phyloP scores from a whole-genome alignment of 2,329 filamentous ascomycete species.

The Stagonosporopsis chrysanthemi region DNA sequence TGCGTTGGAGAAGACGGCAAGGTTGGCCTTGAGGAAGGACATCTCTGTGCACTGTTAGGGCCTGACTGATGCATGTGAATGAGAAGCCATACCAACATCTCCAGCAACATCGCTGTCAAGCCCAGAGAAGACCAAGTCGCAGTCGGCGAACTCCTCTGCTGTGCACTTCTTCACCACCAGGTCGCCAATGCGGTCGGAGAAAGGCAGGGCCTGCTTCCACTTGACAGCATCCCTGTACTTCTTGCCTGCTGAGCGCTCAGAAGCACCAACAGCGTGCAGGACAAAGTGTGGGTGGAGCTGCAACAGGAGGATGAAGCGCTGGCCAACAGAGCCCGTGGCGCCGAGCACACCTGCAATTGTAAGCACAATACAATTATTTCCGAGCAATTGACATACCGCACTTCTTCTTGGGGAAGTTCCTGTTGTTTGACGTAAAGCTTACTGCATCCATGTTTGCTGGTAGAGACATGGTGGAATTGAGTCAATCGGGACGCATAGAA shows the following conservation, averaged over 20 bases:
- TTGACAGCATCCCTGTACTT: conserved; percentile 91
- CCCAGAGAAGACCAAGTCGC: conserved; percentile 92
- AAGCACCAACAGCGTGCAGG: conserved; percentile 89
- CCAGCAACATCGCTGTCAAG: conserved; percentile 92
- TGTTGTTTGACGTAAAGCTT: conserved; percentile 50
- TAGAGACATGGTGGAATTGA: conserved; percentile 26
- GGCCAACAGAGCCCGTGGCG: conserved; percentile 91
- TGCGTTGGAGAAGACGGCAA: conserved; percentile 95
- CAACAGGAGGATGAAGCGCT: conserved; percentile 93
- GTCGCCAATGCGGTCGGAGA: conserved; percentile 77
- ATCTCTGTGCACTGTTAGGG: conserved; percentile 63
- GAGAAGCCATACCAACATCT: conserved; percentile 74
- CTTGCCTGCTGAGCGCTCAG: conserved; percentile 87
- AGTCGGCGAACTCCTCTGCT: conserved; percentile 82
- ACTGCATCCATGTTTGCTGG: conserved; percentile 53
- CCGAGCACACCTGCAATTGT: conserved; percentile 71
- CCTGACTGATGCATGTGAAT: not conserved
- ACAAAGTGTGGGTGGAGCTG: conserved; percentile 85
- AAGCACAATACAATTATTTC: conserved; percentile 11
- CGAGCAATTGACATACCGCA: conserved; percentile 59
- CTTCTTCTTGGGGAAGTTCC: conserved; percentile 59
- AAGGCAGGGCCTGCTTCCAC: conserved; percentile 91
- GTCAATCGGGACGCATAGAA: conserved; percentile 31
- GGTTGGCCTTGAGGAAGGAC: conserved; percentile 86
- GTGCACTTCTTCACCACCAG: conserved; percentile 86